These are phyloP conservation scores for Podaxis rugospora DNA, from an alignment of 768 basidiomycete genomes.

Conservation along the genomic window DNA sequence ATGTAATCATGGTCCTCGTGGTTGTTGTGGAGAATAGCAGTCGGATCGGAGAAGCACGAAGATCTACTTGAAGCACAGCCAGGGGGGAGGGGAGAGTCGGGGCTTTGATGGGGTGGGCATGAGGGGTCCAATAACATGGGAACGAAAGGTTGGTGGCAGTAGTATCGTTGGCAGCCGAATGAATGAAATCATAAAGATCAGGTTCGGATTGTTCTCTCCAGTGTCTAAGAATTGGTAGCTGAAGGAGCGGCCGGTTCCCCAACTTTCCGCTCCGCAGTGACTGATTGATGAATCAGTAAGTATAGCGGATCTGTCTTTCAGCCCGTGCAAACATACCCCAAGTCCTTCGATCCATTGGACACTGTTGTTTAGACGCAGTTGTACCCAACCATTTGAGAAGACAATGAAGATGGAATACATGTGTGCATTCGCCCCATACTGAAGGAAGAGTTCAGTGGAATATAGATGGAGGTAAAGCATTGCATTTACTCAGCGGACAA, in stretches of 20 bases:
- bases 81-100: too few relatives aligned
- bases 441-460: background rate
- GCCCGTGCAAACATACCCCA: constrained; percentile 64
- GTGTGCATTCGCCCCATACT: constrained; percentile 99
- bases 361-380: constrained; percentile 85
- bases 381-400: constrained; percentile 95
- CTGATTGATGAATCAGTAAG: background rate
- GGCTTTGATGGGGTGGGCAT: too few relatives aligned
- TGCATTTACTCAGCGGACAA: constrained; percentile 30
- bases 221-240: background rate
- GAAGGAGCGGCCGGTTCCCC: background rate
- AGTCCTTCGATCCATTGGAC: constrained; percentile 94
- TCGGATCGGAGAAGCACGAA: too few relatives aligned
- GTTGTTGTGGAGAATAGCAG: too few relatives aligned
- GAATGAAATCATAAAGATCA: too few relatives aligned
- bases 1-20: too few relatives aligned
- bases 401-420: constrained; percentile 99
- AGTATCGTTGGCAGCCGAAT: too few relatives aligned
- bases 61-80: too few relatives aligned
- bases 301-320: background rate
- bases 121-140: too few relatives aligned
- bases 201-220: background rate
- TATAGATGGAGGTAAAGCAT: background rate
- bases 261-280: background rate
- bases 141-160: too few relatives aligned